Percentiles rank a stretch among this genome's conserved stretches.
These are phyloP conservation scores for Solanum bukasovii DNA, from an alignment of 257 asterid genomes.

Conservation along the genomic window DNA sequence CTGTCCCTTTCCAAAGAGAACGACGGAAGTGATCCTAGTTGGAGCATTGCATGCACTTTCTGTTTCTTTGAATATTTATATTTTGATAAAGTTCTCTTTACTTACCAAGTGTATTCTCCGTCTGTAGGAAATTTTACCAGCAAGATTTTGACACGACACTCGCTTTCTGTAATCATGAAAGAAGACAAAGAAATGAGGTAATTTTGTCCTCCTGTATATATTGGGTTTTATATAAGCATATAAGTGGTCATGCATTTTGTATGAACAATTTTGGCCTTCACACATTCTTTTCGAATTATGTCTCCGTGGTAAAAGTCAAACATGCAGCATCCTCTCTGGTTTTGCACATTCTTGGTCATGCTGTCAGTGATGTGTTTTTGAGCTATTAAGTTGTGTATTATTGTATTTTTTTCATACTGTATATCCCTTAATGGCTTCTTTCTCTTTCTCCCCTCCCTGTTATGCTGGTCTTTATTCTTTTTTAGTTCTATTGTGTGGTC, in stretches of 20 bases:
- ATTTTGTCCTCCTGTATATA: background rate
- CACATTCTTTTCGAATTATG: background rate
- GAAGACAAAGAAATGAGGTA: constrained; percentile 84
- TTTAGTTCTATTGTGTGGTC: background rate
- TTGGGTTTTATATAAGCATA: background rate
- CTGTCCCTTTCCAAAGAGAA: background rate
- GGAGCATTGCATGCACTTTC: background rate
- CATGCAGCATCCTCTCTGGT: background rate
- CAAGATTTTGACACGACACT: constrained; percentile 88
- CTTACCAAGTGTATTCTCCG: background rate
- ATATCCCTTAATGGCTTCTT: background rate
- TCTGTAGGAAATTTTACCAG: constrained; percentile 66
- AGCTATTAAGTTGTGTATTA: background rate
- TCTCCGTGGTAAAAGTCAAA: background rate
- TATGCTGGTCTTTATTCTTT: background rate
- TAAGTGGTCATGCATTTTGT: background rate
- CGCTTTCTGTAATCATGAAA: constrained; percentile 79
- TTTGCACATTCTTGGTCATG: background rate
- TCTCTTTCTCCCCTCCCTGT: background rate
- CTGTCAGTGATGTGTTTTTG: background rate
- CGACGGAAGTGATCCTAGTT: background rate
- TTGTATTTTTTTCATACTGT: background rate
- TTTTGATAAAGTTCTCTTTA: background rate
- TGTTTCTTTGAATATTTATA: background rate
- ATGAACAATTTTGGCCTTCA: background rate